phyloP scores from a whole-genome alignment of 2,329 filamentous ascomycete genomes.

The Kalaharituber pfeilii region DNA sequence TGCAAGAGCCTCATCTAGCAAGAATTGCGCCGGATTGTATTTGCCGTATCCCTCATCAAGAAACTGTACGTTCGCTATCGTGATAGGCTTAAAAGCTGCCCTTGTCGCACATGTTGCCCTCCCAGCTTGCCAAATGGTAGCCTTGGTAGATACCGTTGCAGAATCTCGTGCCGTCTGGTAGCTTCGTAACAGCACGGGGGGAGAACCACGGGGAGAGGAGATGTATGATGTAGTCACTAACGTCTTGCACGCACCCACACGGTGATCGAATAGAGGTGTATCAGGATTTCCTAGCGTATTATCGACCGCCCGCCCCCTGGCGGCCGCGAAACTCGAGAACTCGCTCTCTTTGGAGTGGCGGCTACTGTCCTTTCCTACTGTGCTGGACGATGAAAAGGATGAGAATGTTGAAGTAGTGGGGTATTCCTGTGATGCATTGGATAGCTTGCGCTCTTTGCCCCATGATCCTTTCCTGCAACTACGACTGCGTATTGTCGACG shows the following conservation, averaged over 20 bases:
- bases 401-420: background rate
- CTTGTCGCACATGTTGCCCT: slow-evolving; percentile 84
- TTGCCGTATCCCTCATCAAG: slow-evolving; percentile 82
- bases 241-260: slow-evolving; percentile 15
- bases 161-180: slow-evolving; percentile 92
- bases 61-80: slow-evolving; percentile 82
- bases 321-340: background rate
- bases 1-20: slow-evolving; percentile 73
- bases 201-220: slow-evolving; percentile 51
- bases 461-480: background rate
- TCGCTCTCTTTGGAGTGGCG: background rate
- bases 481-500: background rate
- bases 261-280: slow-evolving; percentile 12
- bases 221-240: slow-evolving; percentile 74
- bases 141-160: slow-evolving; percentile 65
- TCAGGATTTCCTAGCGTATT: slow-evolving; percentile 10
- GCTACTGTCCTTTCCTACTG: background rate
- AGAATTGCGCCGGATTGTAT: slow-evolving; percentile 74
- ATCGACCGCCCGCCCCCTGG: background rate
- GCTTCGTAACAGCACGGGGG: slow-evolving; percentile 63
- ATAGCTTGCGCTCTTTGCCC: background rate
- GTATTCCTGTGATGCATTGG: background rate
- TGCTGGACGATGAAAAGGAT: background rate
- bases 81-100: slow-evolving; percentile 87
- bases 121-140: slow-evolving; percentile 92